These are phyloP conservation scores for Cryptococcus sp. DNA, from an alignment of 1,284 basidiomycete species.

Conservation along the genomic window DNA sequence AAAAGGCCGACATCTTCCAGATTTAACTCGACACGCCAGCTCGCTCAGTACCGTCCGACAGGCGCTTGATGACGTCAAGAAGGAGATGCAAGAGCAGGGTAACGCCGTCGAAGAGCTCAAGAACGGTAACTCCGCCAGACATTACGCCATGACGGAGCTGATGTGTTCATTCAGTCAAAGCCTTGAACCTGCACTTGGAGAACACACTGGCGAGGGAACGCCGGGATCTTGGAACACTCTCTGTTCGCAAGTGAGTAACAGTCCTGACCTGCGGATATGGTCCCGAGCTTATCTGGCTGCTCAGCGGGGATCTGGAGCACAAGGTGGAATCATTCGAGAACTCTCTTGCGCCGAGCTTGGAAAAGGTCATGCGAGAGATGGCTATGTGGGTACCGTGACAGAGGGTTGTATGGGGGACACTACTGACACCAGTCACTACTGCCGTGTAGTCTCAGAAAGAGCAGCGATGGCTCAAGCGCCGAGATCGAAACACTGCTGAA, in stretches of 20 bases:
- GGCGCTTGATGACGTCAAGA: conserved; percentile 1
- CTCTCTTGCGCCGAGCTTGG: not conserved
- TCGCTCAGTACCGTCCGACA: not conserved
- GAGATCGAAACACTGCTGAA: not conserved
- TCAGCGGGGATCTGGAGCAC: not conserved
- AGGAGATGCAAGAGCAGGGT: not conserved
- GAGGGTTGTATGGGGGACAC: not conserved
- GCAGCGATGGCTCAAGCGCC: not conserved
- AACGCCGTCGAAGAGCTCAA: not conserved
- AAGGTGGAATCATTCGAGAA: not conserved
- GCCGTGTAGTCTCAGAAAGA: not conserved
- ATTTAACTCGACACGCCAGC: not conserved
- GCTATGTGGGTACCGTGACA: not conserved
- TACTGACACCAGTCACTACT: not conserved
- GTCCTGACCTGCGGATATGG: not conserved
- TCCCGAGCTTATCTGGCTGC: not conserved
- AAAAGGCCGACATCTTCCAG: not conserved
- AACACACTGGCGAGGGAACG: not conserved
- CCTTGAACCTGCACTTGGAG: not conserved
- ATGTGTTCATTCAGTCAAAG: not conserved
- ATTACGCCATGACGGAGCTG: not conserved
- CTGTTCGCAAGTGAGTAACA: not conserved
- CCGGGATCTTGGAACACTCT: not conserved
- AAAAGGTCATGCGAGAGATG: not conserved
- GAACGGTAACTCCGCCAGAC: not conserved